Base-by-base conservation (phyloP, 495 filamentous ascomycete genomes). In the Xylaria acuta region DNA sequence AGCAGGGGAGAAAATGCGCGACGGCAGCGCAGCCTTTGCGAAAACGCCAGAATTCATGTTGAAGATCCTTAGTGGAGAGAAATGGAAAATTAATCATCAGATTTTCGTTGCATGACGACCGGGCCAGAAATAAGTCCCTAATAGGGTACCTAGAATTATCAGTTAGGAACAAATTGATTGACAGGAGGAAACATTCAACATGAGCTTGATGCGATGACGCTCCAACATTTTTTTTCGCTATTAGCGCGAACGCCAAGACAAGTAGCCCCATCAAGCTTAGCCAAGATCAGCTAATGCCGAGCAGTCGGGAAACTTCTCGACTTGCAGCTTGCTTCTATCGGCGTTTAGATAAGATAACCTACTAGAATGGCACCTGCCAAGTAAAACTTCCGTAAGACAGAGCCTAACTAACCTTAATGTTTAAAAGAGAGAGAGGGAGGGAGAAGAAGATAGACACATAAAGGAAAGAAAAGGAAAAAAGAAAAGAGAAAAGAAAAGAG, bases 1-100 rank as follows among this genome's bases (percentile, higher is more conserved):
- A 71, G 81, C 75, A 41, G 85, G 82, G 18, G 86, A 86, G 69
- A 86, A 73, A 49, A 86, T 80, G 75, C 87, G 85, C 54, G 80
- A 77, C 34, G 86, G 84, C 63, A 85, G 77, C 66, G 81, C 84
- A 60, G 86, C 84, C 80, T 86, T 89, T 56, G 81, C 81, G 38
- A 88, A 77, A 70, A 89, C 77, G 70, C 76, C 83, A 41, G 87
- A 81, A 73, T 83, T 87, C 85, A 87, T 87, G 70, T 79, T 77
- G 77, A 77, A 64, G 56, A n/a, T 63, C 72, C 63, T 64, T 72
- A 49, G 60, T 75, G 49, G 14, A 38, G 45, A 51, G 12, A 65
- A 54, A 32, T 47, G 54, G 54, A 66, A 32, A 54, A 56, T 53
- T 22, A 63, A 54, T 22, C 25, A 30, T 20, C 27, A 43, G 8